Base-by-base conservation (phyloP, 257 asterid species). In the Anisodus tanguticus region DNA sequence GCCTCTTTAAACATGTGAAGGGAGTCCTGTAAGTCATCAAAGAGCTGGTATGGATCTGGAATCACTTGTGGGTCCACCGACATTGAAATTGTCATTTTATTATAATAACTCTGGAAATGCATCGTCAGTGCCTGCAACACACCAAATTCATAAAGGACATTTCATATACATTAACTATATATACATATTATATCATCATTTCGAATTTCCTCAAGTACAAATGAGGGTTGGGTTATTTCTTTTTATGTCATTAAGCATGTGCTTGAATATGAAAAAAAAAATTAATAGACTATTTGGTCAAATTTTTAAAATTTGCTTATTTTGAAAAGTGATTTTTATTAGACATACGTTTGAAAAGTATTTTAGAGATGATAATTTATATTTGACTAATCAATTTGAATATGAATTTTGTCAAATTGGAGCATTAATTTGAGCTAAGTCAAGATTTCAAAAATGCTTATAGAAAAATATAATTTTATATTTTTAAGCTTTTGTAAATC, bases 41-140 rank as follows among this genome's bases (percentile, higher is more conserved):
- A 87, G 2, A 91, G 86, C 37, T 91, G 86, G 51, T 88, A 77
- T 77, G 93, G 92, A 82, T 89, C 86, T 49, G 92, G 89, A 43
- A 91, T 84, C 84, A 88, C 69, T 6, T 78, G 63, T 22, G 90
- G 88, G n/a, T 91, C 92, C 7, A 88, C 88, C 3, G 86, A 87
- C 10, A 90, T 59, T 13, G 88, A 84, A 15, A 90, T 88, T 7
- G 87, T 87, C 57, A 91, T 87, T 87, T 88, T 91, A 10, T 84
- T 67, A 3, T 71, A 90, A 17, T 88, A 91, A 71, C 90, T 91
- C 55, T 89, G 92, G 78, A 76, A 84, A 83, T 86, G 92, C 12
- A 89, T 83, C 4, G 51, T 19, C 57, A 86, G 68, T 8, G 88
- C 84, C 88, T 86, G 62, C 84, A 41, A 43, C 26, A 41, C 9